Evolutionary conservation across 1,284 basidiomycete species (phyloP).

Genomic region (Puccinia hordei): DNA sequence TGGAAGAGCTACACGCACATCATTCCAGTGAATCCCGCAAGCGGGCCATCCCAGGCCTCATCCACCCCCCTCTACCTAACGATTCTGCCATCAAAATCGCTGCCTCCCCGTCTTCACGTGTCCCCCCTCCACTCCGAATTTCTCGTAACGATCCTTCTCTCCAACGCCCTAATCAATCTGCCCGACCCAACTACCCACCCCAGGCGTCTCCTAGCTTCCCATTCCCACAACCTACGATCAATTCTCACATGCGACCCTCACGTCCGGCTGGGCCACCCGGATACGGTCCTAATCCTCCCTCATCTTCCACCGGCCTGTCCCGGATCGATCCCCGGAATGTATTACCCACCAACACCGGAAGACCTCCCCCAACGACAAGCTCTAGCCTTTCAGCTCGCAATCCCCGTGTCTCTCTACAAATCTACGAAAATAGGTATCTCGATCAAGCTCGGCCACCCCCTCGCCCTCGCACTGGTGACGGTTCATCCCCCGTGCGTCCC

Average conservation of each 20-base stretch:
- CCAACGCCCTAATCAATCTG: neutral
- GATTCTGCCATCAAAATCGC: constrained; percentile 17
- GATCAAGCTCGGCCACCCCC: constrained; percentile 34
- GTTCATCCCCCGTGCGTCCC: constrained; percentile 12
- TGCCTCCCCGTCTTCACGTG: constrained; percentile 2
- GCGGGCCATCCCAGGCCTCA: constrained; percentile 1
- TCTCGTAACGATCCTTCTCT: constrained; percentile 10
- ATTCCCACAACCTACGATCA: constrained; percentile 42
- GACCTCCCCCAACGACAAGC: constrained; percentile 21
- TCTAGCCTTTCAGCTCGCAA: constrained; percentile 11
- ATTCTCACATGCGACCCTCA: constrained; percentile 21
- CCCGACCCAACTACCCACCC: constrained; percentile 23
- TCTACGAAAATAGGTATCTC: constrained; percentile 32
- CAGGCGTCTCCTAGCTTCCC: constrained; percentile 35
- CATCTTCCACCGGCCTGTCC: constrained; percentile 8
- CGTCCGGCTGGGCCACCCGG: constrained; percentile 26
- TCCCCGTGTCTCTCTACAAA: constrained; percentile 23
- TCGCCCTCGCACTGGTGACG: constrained; percentile 34
- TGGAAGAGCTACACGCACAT: constrained; percentile 41
- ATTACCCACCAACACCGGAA: neutral
- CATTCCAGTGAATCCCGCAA: constrained; percentile 23
- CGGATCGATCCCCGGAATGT: constrained; percentile 25
- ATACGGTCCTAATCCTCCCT: neutral
- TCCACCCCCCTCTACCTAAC: constrained; percentile 43
- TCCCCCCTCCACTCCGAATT: constrained; percentile 28